Evolutionary conservation across 2,329 filamentous ascomycete species (phyloP), one percentile per base, ranked within the genome.

Genomic region (Macrophomina pseudophaseolina): DNA sequence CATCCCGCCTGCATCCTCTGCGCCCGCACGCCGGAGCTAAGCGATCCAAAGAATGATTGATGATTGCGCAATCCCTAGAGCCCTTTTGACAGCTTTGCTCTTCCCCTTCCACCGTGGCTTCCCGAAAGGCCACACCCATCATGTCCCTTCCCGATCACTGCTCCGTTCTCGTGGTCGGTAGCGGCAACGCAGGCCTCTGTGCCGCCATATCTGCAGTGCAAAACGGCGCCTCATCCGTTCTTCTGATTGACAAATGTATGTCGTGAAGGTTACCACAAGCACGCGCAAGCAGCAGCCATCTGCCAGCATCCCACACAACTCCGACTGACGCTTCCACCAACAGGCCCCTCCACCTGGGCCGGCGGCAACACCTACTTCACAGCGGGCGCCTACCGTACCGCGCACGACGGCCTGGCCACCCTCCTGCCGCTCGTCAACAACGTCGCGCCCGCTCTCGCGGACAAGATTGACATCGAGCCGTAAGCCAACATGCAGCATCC

Each of bases 361-460:
- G 88, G 88, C 12, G 88, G 88, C 0, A 90, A 90, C 72, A 82
- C 83, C 0, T 89, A 85, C 72, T 90, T 90, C 77, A 90, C 88
- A 0, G 88, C 88, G 0, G 88, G 87, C 1, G 88, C 87, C 1
- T 89, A 85, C 72, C 84, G 89, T 6, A 87, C 83, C 1, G 82
- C 79, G 1, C 86, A 89, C 71, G 65, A 72, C 6, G 88, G 88
- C 0, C 78, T 88, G 0, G 11, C 72, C 0, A 88, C 90, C 70
- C 71, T 91, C 0, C 76, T 90, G 0, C 86, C 87, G 0, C 72
- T 90, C 4, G 86, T 91, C 56, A 87, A 86, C 72, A 90, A 90
- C 68, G 83, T 33, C 2, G 12, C 48, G 1, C 38, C 64, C 48
- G 58, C 74, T 0, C 80, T 82, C 0, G 81, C 83, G 0, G 70